Conservation (phyloP, 441 rosid genomes). For the Hura crepitans region DNA sequence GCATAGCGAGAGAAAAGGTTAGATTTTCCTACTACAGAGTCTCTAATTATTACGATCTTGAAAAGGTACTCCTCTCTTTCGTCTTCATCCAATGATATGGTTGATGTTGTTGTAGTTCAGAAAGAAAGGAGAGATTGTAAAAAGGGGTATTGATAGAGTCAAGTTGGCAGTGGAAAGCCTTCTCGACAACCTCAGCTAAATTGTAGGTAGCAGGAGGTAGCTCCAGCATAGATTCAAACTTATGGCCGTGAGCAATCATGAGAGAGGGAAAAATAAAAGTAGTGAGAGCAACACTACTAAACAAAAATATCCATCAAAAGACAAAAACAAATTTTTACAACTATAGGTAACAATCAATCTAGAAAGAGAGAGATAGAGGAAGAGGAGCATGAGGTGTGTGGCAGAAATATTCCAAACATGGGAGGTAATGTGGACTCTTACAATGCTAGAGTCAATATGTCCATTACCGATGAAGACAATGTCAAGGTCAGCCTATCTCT, state of each 20-base stretch:
- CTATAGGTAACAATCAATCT: too few relatives aligned
- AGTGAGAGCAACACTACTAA: too few relatives aligned
- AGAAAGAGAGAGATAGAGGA: constrained; percentile 67
- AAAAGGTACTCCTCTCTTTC: constrained; percentile 47
- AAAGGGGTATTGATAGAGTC: constrained; percentile 5
- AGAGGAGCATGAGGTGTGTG: constrained; percentile 93
- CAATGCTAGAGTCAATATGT: constrained; percentile 59
- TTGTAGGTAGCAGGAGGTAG: too few relatives aligned
- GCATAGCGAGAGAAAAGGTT: constrained; percentile 51
- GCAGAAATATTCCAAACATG: constrained; percentile 83
- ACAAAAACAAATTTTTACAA: too few relatives aligned
- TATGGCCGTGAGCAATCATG: too few relatives aligned
- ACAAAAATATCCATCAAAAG: too few relatives aligned
- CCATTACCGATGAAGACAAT: constrained; percentile 71
- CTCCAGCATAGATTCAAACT: too few relatives aligned
- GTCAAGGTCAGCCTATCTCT: constrained; percentile 43
- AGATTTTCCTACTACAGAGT: constrained; percentile 58
- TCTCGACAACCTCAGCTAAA: too few relatives aligned
- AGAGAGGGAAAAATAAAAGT: too few relatives aligned
- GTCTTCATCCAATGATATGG: constrained; percentile 53
- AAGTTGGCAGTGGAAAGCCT: constrained; percentile 18
- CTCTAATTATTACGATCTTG: constrained; percentile 57
- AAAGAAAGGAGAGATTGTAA: constrained; percentile 13
- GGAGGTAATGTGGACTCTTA: constrained; percentile 68
- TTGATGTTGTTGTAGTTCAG: not conserved